Evolutionary conservation across 805 yeast species (phyloP).

Genomic region (Cyberlindnera amylophila): DNA sequence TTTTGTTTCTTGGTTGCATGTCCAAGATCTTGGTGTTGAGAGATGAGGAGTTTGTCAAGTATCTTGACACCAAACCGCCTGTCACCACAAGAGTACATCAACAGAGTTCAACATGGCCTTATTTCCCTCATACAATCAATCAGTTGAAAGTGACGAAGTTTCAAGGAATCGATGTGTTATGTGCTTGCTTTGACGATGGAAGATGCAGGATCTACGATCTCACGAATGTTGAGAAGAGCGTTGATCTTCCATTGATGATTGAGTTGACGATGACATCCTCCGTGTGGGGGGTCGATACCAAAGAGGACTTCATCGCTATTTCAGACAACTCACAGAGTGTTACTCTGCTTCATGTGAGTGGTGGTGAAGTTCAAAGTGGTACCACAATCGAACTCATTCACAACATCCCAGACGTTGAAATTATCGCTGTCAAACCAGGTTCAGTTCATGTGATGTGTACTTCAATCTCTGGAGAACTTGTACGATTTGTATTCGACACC

Average conservation of each 20-base stretch:
- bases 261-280: conserved; percentile 36
- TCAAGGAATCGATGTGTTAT: conserved; percentile 39
- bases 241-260: conserved; percentile 30
- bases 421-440: conserved; percentile 28
- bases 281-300: conserved; percentile 60
- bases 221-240: conserved; percentile 22
- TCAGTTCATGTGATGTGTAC: conserved; percentile 35
- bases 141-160: conserved; percentile 39
- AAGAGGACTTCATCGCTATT: conserved; percentile 38
- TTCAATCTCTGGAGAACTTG: conserved; percentile 41
- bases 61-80: conserved; percentile 15
- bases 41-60: conserved; percentile 3
- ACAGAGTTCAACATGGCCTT: conserved; percentile 46
- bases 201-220: conserved; percentile 37
- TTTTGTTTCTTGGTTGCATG: conserved; percentile 12
- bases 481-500: conserved; percentile 14
- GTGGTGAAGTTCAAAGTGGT: conserved; percentile 20
- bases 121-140: conserved; percentile 55
- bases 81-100: conserved; percentile 32
- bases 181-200: conserved; percentile 55
- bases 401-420: conserved; percentile 53
- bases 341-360: conserved; percentile 35
- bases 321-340: conserved; percentile 54
- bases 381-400: conserved; percentile 43
- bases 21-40: conserved; percentile 12